Evolutionary conservation across 1,284 basidiomycete species (phyloP), one percentile per base, ranked within the genome.

Genomic region (Tilletiaria anomala): DNA sequence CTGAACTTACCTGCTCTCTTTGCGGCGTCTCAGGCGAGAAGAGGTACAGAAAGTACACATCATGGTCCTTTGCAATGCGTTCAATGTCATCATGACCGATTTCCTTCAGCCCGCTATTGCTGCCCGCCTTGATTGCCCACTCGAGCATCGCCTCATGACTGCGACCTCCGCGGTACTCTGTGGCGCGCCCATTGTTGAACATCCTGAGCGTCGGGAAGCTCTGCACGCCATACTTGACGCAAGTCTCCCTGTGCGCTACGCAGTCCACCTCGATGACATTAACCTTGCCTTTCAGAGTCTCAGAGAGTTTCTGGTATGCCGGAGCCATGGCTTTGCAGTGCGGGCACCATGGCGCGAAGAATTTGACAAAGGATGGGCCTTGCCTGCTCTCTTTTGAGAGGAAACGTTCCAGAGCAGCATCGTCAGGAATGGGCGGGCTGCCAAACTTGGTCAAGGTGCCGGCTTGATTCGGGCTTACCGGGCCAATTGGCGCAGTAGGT

Each of bases 281-380:
- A 37, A 65, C 52, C 20, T 51, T 43, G 26, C 51, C 58, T 20
- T 55, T 51, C 33, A 65, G 52, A 3, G 50, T 45, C 2, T 31
- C 26, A 20, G 50, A 55, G 10, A 61, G 45, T 33, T 53, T 35
- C 36, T 48, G 44, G 43, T 47, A 65, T 5, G 56, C 53, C 2
- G 42, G 33, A 1, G 54, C 58, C 63, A 65, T 65, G 17, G 57
- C 54, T 18, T 51, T 46, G 49, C 63, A 65, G 40, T 65, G 63
- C 8, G 61, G 63, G 36, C 63, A 65, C 56, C 60, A 64, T 1
- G 63, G 58, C n/a, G 58, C 60, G 33, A 54, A 62, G 40, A 63
- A 65, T 35, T 63, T 65, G 45, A 65, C 60, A 37, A 65, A 61
- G 6, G 51, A 53, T 5, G 56, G 44, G 21, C 60, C 59, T 33